A percentile compares a stretch with the other conserved stretches of the same genome.
These are phyloP conservation scores for Onygenales sp. DNA, from an alignment of 2,329 filamentous ascomycete genomes.

Conservation along the genomic window DNA sequence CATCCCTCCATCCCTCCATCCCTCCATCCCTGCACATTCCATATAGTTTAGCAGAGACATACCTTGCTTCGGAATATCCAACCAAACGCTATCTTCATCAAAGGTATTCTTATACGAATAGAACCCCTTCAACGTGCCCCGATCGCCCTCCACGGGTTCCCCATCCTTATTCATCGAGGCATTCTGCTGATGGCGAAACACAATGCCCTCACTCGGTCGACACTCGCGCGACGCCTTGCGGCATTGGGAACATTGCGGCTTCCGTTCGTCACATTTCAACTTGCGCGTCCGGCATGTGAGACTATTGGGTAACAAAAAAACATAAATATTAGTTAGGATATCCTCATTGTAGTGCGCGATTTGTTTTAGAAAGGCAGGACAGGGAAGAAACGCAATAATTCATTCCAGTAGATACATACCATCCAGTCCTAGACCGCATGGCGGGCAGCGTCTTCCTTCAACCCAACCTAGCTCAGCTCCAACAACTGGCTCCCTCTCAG, in stretches of 20 bases:
- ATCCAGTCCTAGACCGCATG: constrained; percentile 37
- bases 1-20: background rate
- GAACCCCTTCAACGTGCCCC: constrained; percentile 47
- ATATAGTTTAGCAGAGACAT: constrained; percentile 10
- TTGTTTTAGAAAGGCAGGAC: background rate
- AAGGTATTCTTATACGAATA: constrained; percentile 61
- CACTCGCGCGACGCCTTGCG: constrained; percentile 52
- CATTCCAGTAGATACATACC: constrained; percentile 19
- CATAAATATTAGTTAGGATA: background rate
- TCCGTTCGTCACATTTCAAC: constrained; percentile 57
- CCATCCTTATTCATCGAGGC: constrained; percentile 53
- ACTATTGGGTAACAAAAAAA: constrained; percentile 17
- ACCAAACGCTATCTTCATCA: constrained; percentile 50
- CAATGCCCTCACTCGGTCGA: constrained; percentile 51
- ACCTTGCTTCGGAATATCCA: constrained; percentile 52
- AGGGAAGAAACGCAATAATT: background rate
- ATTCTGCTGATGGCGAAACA: constrained; percentile 61
- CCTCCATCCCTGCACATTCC: background rate
- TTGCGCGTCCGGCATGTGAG: constrained; percentile 52
- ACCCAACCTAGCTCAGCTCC: background rate
- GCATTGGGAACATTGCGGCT: constrained; percentile 53
- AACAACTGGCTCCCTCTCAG: background rate
- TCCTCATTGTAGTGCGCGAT: background rate
- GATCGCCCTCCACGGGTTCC: constrained; percentile 25
- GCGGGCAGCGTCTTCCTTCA: background rate